Evolutionary conservation across 169 alveolate species (phyloP), one percentile per base, ranked within the genome.

Genomic region (Eimeria brunetti): DNA sequence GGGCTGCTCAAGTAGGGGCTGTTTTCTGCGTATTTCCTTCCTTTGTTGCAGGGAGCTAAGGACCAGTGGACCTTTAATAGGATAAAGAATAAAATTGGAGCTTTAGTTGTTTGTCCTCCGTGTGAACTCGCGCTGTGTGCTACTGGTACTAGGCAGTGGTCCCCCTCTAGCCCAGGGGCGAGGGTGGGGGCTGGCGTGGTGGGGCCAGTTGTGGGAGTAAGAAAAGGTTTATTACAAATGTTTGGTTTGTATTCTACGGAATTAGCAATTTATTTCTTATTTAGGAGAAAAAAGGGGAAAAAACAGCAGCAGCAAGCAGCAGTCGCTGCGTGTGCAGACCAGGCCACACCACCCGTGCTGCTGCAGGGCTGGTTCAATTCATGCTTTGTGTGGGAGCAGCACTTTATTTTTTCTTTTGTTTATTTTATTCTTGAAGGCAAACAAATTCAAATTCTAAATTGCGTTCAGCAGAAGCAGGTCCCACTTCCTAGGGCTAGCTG

Each of bases 401-500:
- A 36, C 9, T 46, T 49, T 3, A 24, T 24, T 8, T 44, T 22
- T 78, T 49, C 44, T 78, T 49, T 78, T 44, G 36, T 78, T 78
- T 3, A n/a, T 78, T 14, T 78, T 78, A 44, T 78, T n/a, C 27
- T 46, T 78, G 88, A 78, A 78, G 88, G 88, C 46, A 38, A 22
- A 44, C 46, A 78, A 46, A 78, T 38, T 24, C 8, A 22, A 49
- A 46, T 38, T 46, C 22, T n/a, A 46, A 78, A 4, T 8, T 51
- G 41, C 5, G 3, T n/a, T 30, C 9, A 4, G 64, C 62, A 33
- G 88, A 78, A 78, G 88, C 88, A 78, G 88, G 88, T 78, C 88
- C 41, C 33, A 16, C 88, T 46, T 22, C 64, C 1, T 46, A 78
- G 64, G 88, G 88, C 88, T 78, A 78, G 88, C 88, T 78, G 88